Evolutionary conservation across 345 rosid species (phyloP), one percentile per base, ranked within the genome.

Genomic region (Pugionium dolabratum): DNA sequence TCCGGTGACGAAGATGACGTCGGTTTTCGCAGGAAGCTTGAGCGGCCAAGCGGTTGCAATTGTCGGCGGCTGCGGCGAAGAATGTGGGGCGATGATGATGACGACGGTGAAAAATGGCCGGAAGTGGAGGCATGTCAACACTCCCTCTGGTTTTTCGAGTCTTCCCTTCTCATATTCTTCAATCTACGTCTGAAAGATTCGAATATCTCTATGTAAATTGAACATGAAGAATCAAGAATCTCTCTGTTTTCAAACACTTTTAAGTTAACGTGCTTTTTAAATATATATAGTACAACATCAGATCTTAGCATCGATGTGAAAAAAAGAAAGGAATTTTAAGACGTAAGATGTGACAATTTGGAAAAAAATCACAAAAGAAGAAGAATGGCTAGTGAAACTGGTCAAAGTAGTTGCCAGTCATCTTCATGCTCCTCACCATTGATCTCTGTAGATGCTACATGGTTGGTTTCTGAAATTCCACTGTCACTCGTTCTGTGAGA

Each of bases 351-450:
- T 26, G 43, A 37, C 10, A 36, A 10, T 51, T 37, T 3, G 32
- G n/a, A 62, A 3, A n/a, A 49, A 37, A 8, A 5, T 7, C 11
- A 29, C 46, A 27, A 36, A 36, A 1, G 43, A 60, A 33, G 11
- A 59, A 59, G 31, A 59, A 11, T 43, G 8, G 42, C 9, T 44
- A 26, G 11, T 2, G 2, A 10, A 35, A 30, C 8, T 5, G 25
- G 36, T 80, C 60, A 84, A 62, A 87, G 85, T 9, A 84, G 71
- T 67, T 84, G 93, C 87, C 89, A 87, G 4, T 80, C 86, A 74
- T 84, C 87, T 67, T 81, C 91, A 27, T 77, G 61, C 37, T 63
- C 69, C 25, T 52, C 66, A 34, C 55, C 40, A 66, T 66, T 9
- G 25, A 59, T 75, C 52, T 74, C 83, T 42, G 53, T 51, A 10